Percentiles rank a stretch among this genome's conserved stretches.
These are phyloP conservation scores for Puya raimondii DNA, from an alignment of 176 grass and related monocot species.

Conservation along the genomic window DNA sequence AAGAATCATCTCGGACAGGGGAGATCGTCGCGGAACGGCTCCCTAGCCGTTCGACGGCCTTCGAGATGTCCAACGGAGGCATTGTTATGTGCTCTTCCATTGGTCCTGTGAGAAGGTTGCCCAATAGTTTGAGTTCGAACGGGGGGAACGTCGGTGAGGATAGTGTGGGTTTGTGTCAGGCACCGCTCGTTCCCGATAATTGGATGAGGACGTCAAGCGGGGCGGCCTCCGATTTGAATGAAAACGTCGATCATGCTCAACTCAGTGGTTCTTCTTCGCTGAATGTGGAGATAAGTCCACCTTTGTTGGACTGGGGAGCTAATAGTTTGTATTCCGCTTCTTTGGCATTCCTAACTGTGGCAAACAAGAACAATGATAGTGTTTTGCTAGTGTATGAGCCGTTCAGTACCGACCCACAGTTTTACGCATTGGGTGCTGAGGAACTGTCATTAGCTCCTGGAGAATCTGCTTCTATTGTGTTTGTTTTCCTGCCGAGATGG, in stretches of 20 bases:
- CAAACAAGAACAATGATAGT: slow-evolving; percentile 50
- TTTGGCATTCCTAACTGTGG: slow-evolving; percentile 51
- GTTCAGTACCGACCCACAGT: slow-evolving; percentile 77
- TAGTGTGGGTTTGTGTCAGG: slow-evolving; percentile 37
- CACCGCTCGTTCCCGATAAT: slow-evolving; percentile 67
- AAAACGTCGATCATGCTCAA: slow-evolving; percentile 25
- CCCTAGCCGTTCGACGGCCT: slow-evolving; percentile 21
- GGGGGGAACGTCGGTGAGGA: slow-evolving; percentile 25
- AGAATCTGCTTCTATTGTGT: slow-evolving; percentile 50
- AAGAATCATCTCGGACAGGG: slow-evolving; percentile 13
- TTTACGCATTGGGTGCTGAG: slow-evolving; percentile 65
- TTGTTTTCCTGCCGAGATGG: slow-evolving; percentile 76
- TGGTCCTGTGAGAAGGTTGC: slow-evolving; percentile 18
- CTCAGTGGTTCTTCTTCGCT: slow-evolving; percentile 37
- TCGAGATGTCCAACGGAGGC: slow-evolving; percentile 40
- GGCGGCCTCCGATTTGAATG: slow-evolving; percentile 39
- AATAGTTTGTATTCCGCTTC: slow-evolving; percentile 55
- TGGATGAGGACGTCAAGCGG: slow-evolving; percentile 69
- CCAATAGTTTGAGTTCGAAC: slow-evolving; percentile 19
- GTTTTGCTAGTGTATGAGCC: slow-evolving; percentile 58
- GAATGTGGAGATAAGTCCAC: slow-evolving; percentile 59
- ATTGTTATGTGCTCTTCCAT: slow-evolving; percentile 52
- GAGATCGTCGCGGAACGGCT: too few relatives aligned
- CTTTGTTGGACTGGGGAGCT: slow-evolving; percentile 72
- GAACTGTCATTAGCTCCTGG: slow-evolving; percentile 54